Evolutionary conservation across 1,139 yeast species (phyloP), one percentile per base, ranked within the genome.

Genomic region (Hansenula sp.): DNA sequence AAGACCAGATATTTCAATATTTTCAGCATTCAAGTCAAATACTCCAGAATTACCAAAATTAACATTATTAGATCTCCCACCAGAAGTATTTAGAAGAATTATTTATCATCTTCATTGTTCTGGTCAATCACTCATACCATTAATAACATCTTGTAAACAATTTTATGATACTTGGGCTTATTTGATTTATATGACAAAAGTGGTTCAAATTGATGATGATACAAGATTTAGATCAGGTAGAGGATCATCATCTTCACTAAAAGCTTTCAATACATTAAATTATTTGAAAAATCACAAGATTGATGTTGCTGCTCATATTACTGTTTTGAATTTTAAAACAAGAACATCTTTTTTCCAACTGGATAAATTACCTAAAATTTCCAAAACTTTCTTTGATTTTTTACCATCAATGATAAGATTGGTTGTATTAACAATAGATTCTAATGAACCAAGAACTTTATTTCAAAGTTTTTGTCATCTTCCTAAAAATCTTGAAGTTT

Each of bases 171-270:
- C 19, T 3, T 46, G 35, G 32, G 32, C 34, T 13, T 36, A 38
- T 29, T 36, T 48, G 24, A 27, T 43, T 2, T 48, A 43, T 29
- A 16, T 38, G 21, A 46, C 46, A 13, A 44, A 34, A 21, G 42
- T 39, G 1, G 35, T 38, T 3, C 32, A 34, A 11, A 19, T 46
- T 18, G 40, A 40, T 14, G 47, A 44, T 22, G 26, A 28, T n/a
- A 11, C 16, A 13, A 32, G 34, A 24, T 3, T 24, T 6, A 24
- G 24, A 11, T 10, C 13, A 11, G 29, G 24, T 17, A 18, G 22
- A 17, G 29, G 9, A n/a, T 30, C 28, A 5, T 24, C 16, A 17
- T 8, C 12, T 16, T 25, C 34, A 13, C 6, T n/a, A 5, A 24
- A 13, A 11, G 17, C 29, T 6, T 7, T 7, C 9, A 24, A 24